Conservation (phyloP, 768 basidiomycete species). For the Sarcomyxa edulis region DNA sequence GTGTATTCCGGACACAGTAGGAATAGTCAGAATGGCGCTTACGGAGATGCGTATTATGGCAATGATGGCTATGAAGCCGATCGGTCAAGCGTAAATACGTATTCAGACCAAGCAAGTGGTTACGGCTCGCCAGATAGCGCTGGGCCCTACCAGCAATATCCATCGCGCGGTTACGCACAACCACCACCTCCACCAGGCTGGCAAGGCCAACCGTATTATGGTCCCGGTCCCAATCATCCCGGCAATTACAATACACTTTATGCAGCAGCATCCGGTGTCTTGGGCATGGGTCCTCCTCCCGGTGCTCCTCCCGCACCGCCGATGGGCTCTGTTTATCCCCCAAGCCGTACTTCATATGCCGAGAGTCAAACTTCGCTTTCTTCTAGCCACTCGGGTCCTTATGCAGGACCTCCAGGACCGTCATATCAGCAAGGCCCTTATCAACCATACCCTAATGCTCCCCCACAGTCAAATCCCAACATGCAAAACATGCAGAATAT, state of each 20-base stretch:
- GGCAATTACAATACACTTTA: constrained; percentile 57
- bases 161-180: constrained; percentile 9
- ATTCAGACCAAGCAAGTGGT: constrained; percentile 27
- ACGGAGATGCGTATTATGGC: no score
- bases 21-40: constrained; percentile 21
- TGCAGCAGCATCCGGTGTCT: constrained; percentile 73
- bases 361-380: constrained; percentile 21
- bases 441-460: no score
- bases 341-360: constrained; percentile 9
- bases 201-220: constrained; percentile 1
- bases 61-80: constrained; percentile 26
- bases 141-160: constrained; percentile 5
- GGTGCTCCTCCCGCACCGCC: constrained; percentile 18
- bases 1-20: constrained; percentile 28
- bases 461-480: no score
- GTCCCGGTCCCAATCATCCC: constrained; percentile 15
- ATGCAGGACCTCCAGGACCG: constrained; percentile 9
- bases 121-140: constrained; percentile 23
- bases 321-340: constrained; percentile 14
- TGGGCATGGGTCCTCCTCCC: constrained; percentile 71
- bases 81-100: constrained; percentile 28
- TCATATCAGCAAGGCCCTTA: constrained; percentile 1
- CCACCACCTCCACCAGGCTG: constrained; percentile 11
- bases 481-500: no score
- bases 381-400: constrained; percentile 27